These are phyloP conservation scores for Peterozyma xylosa DNA, from an alignment of 805 yeast species.

Conservation along the genomic window DNA sequence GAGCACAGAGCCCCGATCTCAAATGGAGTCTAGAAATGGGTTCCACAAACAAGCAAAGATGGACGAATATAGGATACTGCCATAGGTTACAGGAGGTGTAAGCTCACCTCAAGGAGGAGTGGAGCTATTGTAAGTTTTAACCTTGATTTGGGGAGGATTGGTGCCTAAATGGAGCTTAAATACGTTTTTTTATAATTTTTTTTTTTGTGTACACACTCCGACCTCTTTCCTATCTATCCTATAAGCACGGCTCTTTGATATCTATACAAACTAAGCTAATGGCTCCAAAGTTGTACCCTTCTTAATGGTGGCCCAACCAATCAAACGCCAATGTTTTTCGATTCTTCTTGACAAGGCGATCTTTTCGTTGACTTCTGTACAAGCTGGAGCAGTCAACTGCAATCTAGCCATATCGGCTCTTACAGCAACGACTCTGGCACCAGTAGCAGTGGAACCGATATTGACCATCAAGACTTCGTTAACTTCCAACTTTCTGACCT, in stretches of 20 bases:
- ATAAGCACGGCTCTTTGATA: background rate
- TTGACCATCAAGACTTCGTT: conserved; percentile 98
- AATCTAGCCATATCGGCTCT: conserved; percentile 99
- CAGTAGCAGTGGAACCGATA: conserved; percentile 98
- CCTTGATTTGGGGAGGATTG: too few species aligned
- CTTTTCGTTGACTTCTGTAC: conserved; percentile 97
- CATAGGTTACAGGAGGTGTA: too few species aligned
- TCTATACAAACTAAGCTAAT: conserved; percentile 28
- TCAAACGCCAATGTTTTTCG: conserved; percentile 99
- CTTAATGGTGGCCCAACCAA: conserved; percentile 99
- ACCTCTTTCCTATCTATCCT: too few species aligned
- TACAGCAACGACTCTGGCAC: conserved; percentile 97
- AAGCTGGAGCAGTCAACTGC: conserved; percentile 94
- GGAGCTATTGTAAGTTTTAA: too few species aligned
- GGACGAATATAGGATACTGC: too few species aligned
- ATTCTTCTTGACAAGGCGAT: conserved; percentile 98
- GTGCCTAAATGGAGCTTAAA: too few species aligned
- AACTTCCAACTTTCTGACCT: conserved; percentile 87
- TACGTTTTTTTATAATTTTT: background rate
- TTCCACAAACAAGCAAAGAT: too few species aligned
- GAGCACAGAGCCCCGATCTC: too few species aligned
- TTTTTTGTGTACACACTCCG: background rate
- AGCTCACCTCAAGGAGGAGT: too few species aligned
- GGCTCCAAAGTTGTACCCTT: conserved; percentile 89
- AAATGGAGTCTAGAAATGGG: too few species aligned